Conservation (phyloP, 495 filamentous ascomycete genomes). For the Chaetomium tenue region DNA sequence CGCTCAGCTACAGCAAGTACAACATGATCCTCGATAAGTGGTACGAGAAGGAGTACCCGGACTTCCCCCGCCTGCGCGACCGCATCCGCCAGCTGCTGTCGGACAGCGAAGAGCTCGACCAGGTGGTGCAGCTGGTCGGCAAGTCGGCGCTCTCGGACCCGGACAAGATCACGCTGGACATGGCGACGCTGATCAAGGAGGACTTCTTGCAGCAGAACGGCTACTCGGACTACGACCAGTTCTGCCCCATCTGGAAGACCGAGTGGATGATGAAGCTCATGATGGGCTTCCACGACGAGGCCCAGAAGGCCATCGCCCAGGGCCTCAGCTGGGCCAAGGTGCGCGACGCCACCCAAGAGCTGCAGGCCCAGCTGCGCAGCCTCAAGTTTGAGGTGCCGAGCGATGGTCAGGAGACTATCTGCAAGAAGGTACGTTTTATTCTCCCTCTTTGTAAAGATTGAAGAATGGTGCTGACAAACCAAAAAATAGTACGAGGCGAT, state of each 20-base stretch:
- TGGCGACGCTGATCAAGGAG: constrained; percentile 90
- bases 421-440: constrained; percentile 63
- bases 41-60: constrained; percentile 88
- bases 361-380: constrained; percentile 74
- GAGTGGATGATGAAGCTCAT: constrained; percentile 99
- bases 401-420: constrained; percentile 69
- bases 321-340: constrained; percentile 90
- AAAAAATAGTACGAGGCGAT: constrained; percentile 77
- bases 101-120: constrained; percentile 94
- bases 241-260: constrained; percentile 99
- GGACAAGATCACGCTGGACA: constrained; percentile 97
- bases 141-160: constrained; percentile 94
- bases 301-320: constrained; percentile 88
- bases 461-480: constrained; percentile 7
- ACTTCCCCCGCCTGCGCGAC: constrained; percentile 90
- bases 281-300: constrained; percentile 96
- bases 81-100: constrained; percentile 89
- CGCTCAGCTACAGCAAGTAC: constrained; percentile 96
- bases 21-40: constrained; percentile 79
- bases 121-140: constrained; percentile 97
- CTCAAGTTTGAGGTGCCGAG: constrained; percentile 96
- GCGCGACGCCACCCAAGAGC: constrained; percentile 80
- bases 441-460: neutral
- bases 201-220: constrained; percentile 99
- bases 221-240: constrained; percentile 98